Base-by-base conservation (phyloP, 2,329 filamentous ascomycete genomes). In the Exophiala viscosa region DNA sequence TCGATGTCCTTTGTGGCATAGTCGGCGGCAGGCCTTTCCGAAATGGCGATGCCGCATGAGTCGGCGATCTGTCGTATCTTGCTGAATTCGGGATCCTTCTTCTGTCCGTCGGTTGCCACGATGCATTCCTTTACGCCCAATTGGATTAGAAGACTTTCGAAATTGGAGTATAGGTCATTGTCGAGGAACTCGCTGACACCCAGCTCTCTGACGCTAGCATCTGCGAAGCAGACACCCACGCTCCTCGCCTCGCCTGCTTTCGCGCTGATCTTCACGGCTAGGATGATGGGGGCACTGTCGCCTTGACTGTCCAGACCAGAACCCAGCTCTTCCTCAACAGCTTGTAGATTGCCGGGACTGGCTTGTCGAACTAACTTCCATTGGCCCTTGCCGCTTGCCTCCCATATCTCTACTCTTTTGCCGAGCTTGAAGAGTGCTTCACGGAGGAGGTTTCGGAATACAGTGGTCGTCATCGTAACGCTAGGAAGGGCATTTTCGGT, bases 181-280 rank as follows among this genome's bases (percentile, higher is more conserved):
- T 99, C 93, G n/a, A 96, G 81, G 61, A 99, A 99, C 67, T 99
- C 95, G 76, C 89, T 96, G 48, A 99, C 90, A 7, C 93, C 93
- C 2, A 99, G 80, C 74, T 99, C 93, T 46, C 93, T 82, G 20
- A 97, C 92, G 61, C 90, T 96, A 1, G 95, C 93, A 75, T 99
- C 93, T 6, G 93, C 95, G 67, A 99, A 99, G 72, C 93, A 97
- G 4, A 99, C 92, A 7, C 93, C 93, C 0, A 99, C 87, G 60
- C 82, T 88, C 41, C 93, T 81, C 5, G 87, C 88, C 68, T 97
- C 92, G 0, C 81, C 82, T 1, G 90, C 88, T 67, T 88, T 95
- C n/a, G 90, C 84, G 0, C 88, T 87, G 18, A 97, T 85, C 70
- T 96, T 97, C 66, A 99, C 90, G 0, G 93, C 89, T 35, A 99